Evolutionary conservation across 441 rosid genomes (phyloP), one percentile per base, ranked within the genome.

Genomic region (Lepidium campestre): DNA sequence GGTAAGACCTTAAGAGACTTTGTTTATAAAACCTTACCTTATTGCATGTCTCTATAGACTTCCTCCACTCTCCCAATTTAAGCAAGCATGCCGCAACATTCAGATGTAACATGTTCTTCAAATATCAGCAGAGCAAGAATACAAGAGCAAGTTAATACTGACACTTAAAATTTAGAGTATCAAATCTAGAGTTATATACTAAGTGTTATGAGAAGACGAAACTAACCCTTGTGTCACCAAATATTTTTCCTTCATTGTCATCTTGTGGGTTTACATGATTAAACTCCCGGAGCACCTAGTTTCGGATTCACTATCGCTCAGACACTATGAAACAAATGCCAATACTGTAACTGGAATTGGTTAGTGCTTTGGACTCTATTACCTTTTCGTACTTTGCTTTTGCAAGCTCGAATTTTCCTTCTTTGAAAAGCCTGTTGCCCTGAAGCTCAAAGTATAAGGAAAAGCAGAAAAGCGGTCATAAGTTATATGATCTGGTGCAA

Each of bases 221-320:
- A 74, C 87, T 62, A 74, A 87, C 94, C 79, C 96, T 80, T 65
- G 90, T 74, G 36, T 83, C 81, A 50, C 72, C 71, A 82, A 94
- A 94, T 61, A 85, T 68, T 78, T 90, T 95, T 68, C 97, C 99
- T 65, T 92, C 99, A 59, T 90, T 96, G 1, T 95, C 96, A 61
- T 93, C 90, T 79, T 90, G 99, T 29, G 99, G 98, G 71, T 95
- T 88, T 29, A 90, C 99, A 72, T 95, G 99, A 86, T 95, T 95
- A 71, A 95, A 92, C 77, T 92, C 97, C 77, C 98, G 85, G 67
- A 95, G 93, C 41, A 92, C 96, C 99, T 95, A 75, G 6, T 32
- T 55, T 46, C 45, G 27, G 31, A 13, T 42, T 29, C 32, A 29
- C 32, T 55, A 63, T 15, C 15, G 11, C 63, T 75, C 41, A 53